Conservation (phyloP, 345 rosid genomes). For the Hypericum perforatum region DNA sequence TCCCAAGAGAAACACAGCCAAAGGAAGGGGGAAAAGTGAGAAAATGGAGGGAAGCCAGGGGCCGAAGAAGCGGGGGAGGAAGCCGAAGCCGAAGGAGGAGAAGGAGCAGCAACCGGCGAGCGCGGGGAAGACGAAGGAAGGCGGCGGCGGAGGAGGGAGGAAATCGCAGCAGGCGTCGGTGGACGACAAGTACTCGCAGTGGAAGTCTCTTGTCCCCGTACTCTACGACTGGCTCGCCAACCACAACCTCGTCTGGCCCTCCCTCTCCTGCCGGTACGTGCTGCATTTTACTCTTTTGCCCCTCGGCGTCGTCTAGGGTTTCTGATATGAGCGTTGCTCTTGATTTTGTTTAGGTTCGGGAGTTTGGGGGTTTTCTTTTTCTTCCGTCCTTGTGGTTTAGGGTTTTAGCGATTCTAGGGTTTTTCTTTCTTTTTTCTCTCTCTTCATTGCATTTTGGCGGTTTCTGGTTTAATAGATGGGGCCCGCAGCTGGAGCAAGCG, state of each 20-base stretch:
- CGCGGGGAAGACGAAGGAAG: slow-evolving; percentile 24
- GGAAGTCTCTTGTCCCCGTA: slow-evolving; percentile 92
- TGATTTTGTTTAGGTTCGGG: slow-evolving; percentile 3
- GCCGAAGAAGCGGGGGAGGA: slow-evolving; percentile 84
- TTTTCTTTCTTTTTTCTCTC: neutral
- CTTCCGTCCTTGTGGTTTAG: neutral
- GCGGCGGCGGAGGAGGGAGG: slow-evolving; percentile 12
- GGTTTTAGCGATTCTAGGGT: neutral
- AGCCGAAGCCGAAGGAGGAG: slow-evolving; percentile 79
- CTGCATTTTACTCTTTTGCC: neutral
- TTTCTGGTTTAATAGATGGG: slow-evolving; percentile 44
- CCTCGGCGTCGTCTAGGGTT: neutral
- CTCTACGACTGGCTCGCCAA: slow-evolving; percentile 99
- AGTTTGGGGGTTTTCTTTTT: slow-evolving; percentile 28
- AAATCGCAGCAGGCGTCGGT: slow-evolving; percentile 42
- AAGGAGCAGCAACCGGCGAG: slow-evolving; percentile 28
- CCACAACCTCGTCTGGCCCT: slow-evolving; percentile 99
- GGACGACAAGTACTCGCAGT: slow-evolving; percentile 86
- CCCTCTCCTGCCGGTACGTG: slow-evolving; percentile 89
- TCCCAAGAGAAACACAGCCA: too few species aligned
- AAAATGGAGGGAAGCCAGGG: neutral
- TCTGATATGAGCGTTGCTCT: neutral
- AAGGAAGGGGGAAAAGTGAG: too few species aligned
- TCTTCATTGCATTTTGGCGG: neutral
- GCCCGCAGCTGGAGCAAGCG: slow-evolving; percentile 83